Base-by-base conservation (phyloP, 345 rosid genomes). In the Pistacia atlantica region DNA sequence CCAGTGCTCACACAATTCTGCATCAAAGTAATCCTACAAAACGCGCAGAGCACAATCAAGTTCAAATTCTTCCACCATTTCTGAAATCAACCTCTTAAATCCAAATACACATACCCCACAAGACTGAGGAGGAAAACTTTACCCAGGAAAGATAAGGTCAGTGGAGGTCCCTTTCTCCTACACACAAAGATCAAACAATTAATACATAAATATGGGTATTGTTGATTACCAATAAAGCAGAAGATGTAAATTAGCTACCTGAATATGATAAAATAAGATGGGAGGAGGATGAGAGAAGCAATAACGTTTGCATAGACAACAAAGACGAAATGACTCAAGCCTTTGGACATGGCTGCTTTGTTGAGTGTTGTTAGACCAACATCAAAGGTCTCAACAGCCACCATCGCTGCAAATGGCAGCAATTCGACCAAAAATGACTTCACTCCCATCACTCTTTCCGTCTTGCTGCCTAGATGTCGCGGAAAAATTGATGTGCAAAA, bases 1-100 rank as follows among this genome's bases (percentile, higher is more conserved):
- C 90, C 91, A 18, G 91, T 83, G 71, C 75, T 79, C 7, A 84
- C 77, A 54, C 85, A 86, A 67, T 83, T 86, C 86, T 89, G 91
- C 87, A 76, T 74, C 71, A 85, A 22, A 52, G 89, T 82, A 74
- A 84, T 79, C 79, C 90, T 89, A 51, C 82, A 73, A 46, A 64
- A 67, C 31, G 54, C 73, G 77, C 11, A 74, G 46, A 42, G 46
- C 46, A 42, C 8, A 42, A 42, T 42, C 65, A 35, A 67, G 56
- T 17, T 65, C 10, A 49, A 49, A 6, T 20, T 22, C 46, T 42
- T 42, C 46, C 46, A 7, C 46, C 46, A 0, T 46, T 66, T 17
- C 20, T 49, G 67, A 67, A 67, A 33, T 42, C 28, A 55, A 46
- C 37, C 46, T 4, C 11, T n/a, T 37, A 1, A 60, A 52, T 49